Percentiles rank a stretch among this genome's conserved stretches.
These are phyloP conservation scores for Penicillium psychrosexuale DNA, from an alignment of 2,329 filamentous ascomycete species.

Conservation along the genomic window DNA sequence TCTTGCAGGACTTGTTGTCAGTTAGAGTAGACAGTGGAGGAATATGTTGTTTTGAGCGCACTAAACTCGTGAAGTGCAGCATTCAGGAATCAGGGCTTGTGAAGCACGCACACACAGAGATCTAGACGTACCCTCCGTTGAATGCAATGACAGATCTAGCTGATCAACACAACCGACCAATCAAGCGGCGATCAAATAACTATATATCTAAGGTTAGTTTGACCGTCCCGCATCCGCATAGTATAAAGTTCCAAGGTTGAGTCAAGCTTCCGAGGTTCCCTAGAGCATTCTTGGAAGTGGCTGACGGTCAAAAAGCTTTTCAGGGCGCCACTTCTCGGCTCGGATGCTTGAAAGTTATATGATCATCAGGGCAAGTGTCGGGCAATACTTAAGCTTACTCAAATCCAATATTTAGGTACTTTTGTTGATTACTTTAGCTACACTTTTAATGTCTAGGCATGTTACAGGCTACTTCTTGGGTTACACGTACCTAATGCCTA, in stretches of 20 bases:
- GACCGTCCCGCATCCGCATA: too few relatives aligned
- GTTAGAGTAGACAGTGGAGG: neutral
- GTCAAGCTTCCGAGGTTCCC: constrained; percentile 9
- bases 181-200: neutral
- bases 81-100: neutral
- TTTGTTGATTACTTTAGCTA: neutral
- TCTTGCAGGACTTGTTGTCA: neutral
- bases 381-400: neutral
- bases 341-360: neutral
- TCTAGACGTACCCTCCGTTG: neutral
- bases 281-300: constrained; percentile 16
- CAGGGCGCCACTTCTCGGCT: constrained; percentile 13
- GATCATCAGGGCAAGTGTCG: neutral
- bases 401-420: neutral
- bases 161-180: neutral
- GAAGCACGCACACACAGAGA: neutral
- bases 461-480: neutral
- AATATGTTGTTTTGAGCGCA: neutral
- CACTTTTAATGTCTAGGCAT: neutral
- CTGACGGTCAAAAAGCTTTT: constrained; percentile 17
- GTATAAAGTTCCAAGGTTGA: constrained; percentile 6
- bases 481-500: neutral
- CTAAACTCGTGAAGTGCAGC: neutral
- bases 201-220: too few relatives aligned
- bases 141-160: neutral